Conservation (phyloP, 1,284 basidiomycete species). For the Coriolopsis trogii region DNA sequence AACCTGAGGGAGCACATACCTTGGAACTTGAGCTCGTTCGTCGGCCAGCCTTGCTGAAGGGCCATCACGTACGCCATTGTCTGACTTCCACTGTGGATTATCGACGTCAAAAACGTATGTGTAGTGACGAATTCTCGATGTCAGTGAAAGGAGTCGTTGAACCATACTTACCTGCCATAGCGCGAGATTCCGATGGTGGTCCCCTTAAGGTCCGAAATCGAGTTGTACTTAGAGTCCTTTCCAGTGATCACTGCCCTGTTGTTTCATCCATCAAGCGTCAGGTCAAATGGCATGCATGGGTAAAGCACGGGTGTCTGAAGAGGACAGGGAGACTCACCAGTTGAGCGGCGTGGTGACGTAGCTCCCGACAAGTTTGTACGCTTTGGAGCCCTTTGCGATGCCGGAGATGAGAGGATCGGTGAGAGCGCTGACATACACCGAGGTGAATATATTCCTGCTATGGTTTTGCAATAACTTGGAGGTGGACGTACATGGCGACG, state of each 20-base stretch:
- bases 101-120: not conserved
- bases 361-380: constrained; percentile 92
- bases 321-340: constrained; percentile 67
- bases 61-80: constrained; percentile 97
- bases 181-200: constrained; percentile 91
- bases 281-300: too few relatives aligned
- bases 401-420: constrained; percentile 95
- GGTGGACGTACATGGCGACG: constrained; percentile 71
- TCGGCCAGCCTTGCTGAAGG: constrained; percentile 82
- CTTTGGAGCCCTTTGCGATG: constrained; percentile 83
- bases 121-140: not conserved
- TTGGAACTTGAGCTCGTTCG: constrained; percentile 74
- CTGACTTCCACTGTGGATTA: constrained; percentile 73
- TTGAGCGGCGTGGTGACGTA: constrained; percentile 89
- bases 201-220: constrained; percentile 77
- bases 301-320: too few relatives aligned
- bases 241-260: constrained; percentile 95
- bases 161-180: constrained; percentile 67
- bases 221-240: constrained; percentile 70
- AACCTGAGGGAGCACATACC: constrained; percentile 45
- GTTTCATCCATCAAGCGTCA: too few relatives aligned
- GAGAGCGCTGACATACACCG: constrained; percentile 63
- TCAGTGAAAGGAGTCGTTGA: too few relatives aligned
- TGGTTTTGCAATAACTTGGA: too few relatives aligned
- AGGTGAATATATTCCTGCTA: too few relatives aligned